Conservation (phyloP, 345 rosid genomes). For the Lumnitzera littorea region DNA sequence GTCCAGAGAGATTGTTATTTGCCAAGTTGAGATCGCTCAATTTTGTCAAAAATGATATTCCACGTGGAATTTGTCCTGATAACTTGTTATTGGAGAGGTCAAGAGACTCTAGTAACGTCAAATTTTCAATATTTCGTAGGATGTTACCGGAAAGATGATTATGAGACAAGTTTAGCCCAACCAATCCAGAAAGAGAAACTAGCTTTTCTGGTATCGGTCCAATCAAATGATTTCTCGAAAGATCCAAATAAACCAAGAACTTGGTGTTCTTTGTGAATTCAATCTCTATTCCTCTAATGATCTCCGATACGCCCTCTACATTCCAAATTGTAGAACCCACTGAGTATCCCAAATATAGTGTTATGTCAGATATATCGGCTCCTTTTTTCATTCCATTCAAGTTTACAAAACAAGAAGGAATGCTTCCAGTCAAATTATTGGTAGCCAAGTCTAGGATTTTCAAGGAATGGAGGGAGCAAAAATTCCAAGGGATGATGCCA, state of each 20-base stretch:
- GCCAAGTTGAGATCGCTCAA: constrained; percentile 21
- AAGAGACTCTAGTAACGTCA: neutral
- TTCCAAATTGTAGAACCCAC: neutral
- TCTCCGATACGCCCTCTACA: neutral
- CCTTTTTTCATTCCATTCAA: neutral
- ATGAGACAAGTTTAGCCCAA: constrained; percentile 13
- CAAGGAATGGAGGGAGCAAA: constrained; percentile 6
- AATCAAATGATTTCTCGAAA: constrained; percentile 16
- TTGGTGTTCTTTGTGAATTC: neutral
- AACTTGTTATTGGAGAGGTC: neutral
- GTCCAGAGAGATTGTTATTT: constrained; percentile 22
- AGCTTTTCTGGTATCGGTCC: constrained; percentile 12
- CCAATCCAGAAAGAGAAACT: constrained; percentile 8
- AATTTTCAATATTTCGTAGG: neutral
- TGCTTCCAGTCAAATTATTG: constrained; percentile 10
- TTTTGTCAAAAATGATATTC: constrained; percentile 5
- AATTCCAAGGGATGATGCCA: neutral
- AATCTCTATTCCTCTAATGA: neutral
- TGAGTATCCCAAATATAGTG: too few species aligned
- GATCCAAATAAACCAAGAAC: constrained; percentile 10
- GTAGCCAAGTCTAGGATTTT: constrained; percentile 13
- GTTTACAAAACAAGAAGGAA: constrained; percentile 9
- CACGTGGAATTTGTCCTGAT: neutral
- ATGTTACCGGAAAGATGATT: constrained; percentile 1
- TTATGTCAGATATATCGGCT: too few species aligned